phyloP scores from a whole-genome alignment of 139 green algal genomes.

The Chlamydomonas sp. region DNA sequence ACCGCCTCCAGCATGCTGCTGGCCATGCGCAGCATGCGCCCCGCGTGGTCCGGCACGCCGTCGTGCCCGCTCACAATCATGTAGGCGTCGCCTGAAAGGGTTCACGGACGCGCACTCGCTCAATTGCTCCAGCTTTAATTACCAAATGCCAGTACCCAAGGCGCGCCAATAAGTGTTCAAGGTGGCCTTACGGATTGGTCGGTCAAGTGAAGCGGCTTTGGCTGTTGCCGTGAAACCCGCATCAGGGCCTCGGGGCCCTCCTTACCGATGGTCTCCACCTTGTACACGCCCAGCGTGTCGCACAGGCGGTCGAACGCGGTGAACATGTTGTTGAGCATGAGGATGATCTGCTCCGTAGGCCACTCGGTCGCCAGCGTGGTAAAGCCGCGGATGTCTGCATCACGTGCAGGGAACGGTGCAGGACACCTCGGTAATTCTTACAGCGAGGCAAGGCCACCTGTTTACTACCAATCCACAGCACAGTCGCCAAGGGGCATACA shows the following conservation, averaged over 20 bases:
- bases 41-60: slow-evolving; percentile 40
- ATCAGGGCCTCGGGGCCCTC: background rate
- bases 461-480: no score
- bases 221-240: no score
- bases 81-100: slow-evolving; percentile 56
- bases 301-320: slow-evolving; percentile 56
- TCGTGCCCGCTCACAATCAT: slow-evolving; percentile 55
- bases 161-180: no score
- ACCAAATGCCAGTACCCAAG: no score
- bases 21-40: slow-evolving; percentile 39
- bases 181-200: no score
- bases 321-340: slow-evolving; percentile 66
- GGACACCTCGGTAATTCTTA: no score
- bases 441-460: no score
- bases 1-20: slow-evolving; percentile 34
- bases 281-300: slow-evolving; percentile 54
- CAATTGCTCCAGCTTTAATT: no score
- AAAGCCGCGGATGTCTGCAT: slow-evolving; percentile 60
- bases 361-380: slow-evolving; percentile 46
- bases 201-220: no score
- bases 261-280: slow-evolving; percentile 60
- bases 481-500: no score
- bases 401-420: background rate
- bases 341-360: slow-evolving; percentile 52
- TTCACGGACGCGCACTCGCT: no score